Conservation (phyloP, 2,329 filamentous ascomycete genomes). For the Rosellinia necatrix region DNA sequence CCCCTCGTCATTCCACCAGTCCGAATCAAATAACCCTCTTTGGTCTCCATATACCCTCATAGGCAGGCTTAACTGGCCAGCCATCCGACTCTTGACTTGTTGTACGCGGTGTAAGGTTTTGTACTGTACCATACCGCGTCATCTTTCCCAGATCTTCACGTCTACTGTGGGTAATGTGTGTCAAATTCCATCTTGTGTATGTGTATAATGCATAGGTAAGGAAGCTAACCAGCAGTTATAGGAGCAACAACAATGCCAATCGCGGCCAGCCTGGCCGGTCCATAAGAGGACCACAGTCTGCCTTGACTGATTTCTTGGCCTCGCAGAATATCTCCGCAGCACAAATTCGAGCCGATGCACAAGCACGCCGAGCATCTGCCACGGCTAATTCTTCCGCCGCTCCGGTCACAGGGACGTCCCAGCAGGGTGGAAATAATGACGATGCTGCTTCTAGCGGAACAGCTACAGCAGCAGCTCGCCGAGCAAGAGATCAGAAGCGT, state of each 20-base stretch:
- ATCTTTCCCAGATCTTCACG: not conserved
- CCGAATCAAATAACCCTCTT: not conserved
- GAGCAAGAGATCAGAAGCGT: conserved; percentile 45
- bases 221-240: conserved; percentile 17
- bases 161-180: conserved; percentile 28
- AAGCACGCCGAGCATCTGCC: conserved; percentile 28
- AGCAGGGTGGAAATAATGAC: conserved; percentile 16
- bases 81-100: not conserved
- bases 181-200: not conserved
- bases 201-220: not conserved
- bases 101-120: not conserved
- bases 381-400: conserved; percentile 18
- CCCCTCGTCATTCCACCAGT: not conserved
- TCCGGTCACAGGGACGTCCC: conserved; percentile 10
- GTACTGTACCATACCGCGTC: not conserved
- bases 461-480: conserved; percentile 17
- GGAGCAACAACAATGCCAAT: conserved; percentile 25
- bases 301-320: conserved; percentile 39
- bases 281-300: conserved; percentile 39
- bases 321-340: conserved; percentile 39
- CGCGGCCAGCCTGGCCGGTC: conserved; percentile 19
- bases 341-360: conserved; percentile 30
- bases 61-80: not conserved
- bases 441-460: conserved; percentile 9
- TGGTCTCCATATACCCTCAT: not conserved